Evolutionary conservation across 805 yeast genomes (phyloP), one percentile per base, ranked within the genome.

Genomic region (Yarrowia yakushimensis): DNA sequence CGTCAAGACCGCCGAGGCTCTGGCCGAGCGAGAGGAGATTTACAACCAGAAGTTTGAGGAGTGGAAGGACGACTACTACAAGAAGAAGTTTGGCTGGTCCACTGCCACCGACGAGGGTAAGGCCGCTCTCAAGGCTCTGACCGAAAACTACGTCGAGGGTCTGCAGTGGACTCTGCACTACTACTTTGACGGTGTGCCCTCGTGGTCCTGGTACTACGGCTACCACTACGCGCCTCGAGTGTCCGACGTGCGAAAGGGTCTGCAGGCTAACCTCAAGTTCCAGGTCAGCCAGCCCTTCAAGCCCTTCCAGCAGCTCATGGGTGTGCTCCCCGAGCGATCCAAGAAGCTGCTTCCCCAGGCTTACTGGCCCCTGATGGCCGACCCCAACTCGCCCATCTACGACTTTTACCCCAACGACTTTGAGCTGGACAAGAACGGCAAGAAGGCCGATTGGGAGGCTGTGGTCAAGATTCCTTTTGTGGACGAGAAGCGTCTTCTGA

Each of bases 381-480:
- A 92, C 64, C 85, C 84, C 46, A 79, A 80, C 46, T 92, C 97
- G 8, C 96, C 97, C 27, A 90, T 94, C 67, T 81, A 81, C 63
- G 97, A 91, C 69, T 91, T 90, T 70, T 94, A 94, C 71, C 99
- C 99, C 2, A 80, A 81, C 63, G 90, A 89, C 64, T 96, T 93
- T 63, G 89, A 85, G 60, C 80, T 89, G 34, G 99, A 94, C 76
- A 81, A 85, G 82, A 94, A 94, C 72, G 99, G 98, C 45, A 94
- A 94, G 73, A 89, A 91, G 62, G 96, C 94, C 1, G 87, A 90
- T 55, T 94, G 99, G 99, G 98, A 94, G 76, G 97, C 97, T 11
- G 97, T 94, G 63, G 97, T 94, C 7, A 81, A 90, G 69, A 81
- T 94, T 64, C 86, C 96, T 5, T 94, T 94, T 79, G 97, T 94